Evolutionary conservation across 176 grass and related monocot species (phyloP).

Genomic region (Ananas comosus): DNA sequence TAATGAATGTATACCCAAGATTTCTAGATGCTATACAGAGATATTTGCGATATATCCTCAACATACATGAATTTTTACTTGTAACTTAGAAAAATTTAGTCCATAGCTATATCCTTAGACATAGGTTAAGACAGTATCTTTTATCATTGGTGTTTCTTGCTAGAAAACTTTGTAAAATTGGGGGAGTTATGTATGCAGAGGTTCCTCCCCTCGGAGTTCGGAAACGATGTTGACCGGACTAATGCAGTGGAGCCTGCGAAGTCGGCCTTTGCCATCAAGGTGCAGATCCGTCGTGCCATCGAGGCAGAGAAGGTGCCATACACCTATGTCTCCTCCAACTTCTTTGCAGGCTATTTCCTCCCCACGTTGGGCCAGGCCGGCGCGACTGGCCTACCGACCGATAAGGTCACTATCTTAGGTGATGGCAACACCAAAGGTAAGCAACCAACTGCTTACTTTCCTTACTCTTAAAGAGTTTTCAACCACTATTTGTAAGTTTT

Average conservation of each 20-base stretch:
- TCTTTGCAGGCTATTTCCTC: constrained; percentile 36
- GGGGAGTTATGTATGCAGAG: constrained; percentile 17
- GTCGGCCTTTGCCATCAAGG: constrained; percentile 29
- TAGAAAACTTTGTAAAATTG: neutral
- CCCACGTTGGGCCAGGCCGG: constrained; percentile 25
- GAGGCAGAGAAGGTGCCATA: constrained; percentile 45
- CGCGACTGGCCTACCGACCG: constrained; percentile 7
- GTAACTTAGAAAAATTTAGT: too few relatives aligned
- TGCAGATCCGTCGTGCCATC: constrained; percentile 31
- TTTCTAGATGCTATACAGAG: too few relatives aligned
- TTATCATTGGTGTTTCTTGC: neutral
- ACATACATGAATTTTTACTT: too few relatives aligned
- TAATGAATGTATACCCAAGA: too few relatives aligned
- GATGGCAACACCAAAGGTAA: constrained; percentile 37
- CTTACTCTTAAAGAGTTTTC: too few relatives aligned
- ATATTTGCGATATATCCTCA: too few relatives aligned
- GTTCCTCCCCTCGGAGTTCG: constrained; percentile 61
- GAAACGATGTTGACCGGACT: constrained; percentile 31
- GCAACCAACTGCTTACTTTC: neutral
- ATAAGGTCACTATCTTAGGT: constrained; percentile 36
- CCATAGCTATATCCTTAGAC: too few relatives aligned
- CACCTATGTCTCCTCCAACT: constrained; percentile 21
- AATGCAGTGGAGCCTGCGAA: constrained; percentile 36
- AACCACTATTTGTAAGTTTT: neutral
- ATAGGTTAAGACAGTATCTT: neutral